These are phyloP conservation scores for Puccinia hordei DNA, from an alignment of 1,284 basidiomycete genomes.

Conservation along the genomic window DNA sequence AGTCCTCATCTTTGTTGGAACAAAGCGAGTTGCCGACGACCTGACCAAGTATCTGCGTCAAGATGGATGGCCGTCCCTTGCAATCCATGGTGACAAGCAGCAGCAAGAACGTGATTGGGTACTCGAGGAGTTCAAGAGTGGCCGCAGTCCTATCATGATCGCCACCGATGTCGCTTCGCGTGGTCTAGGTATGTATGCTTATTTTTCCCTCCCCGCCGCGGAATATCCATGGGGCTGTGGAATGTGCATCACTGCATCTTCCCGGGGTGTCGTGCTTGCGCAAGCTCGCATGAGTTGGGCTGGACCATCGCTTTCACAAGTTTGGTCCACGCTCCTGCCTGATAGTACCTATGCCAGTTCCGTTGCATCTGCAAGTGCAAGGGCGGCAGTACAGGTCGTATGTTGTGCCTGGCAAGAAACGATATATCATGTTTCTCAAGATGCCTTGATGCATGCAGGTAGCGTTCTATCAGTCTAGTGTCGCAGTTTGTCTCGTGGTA, in stretches of 20 bases:
- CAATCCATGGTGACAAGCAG: slow-evolving; percentile 98
- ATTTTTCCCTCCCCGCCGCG: slow-evolving; percentile 13
- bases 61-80: slow-evolving; percentile 97
- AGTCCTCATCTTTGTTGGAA: slow-evolving; percentile 97
- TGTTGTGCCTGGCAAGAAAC: slow-evolving; percentile 26
- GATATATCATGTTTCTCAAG: slow-evolving; percentile 20
- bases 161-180: slow-evolving; percentile 87
- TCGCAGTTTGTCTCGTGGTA: slow-evolving; percentile 28
- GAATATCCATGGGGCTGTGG: slow-evolving; percentile 7
- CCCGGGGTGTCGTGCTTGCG: not conserved
- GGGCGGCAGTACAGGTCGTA: not conserved
- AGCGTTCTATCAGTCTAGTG: slow-evolving; percentile 44
- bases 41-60: slow-evolving; percentile 94
- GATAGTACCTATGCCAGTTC: slow-evolving; percentile 1
- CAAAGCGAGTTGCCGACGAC: slow-evolving; percentile 96
- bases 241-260: slow-evolving; percentile 12
- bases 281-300: slow-evolving; percentile 21
- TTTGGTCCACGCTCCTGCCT: slow-evolving; percentile 32
- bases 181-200: slow-evolving; percentile 90
- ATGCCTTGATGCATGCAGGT: slow-evolving; percentile 18
- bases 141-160: slow-evolving; percentile 94
- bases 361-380: not conserved
- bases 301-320: slow-evolving; percentile 5
- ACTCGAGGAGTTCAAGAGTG: slow-evolving; percentile 94
- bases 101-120: slow-evolving; percentile 97